Base-by-base conservation (phyloP, 306 rosid genomes). In the Dicorynia guianensis region DNA sequence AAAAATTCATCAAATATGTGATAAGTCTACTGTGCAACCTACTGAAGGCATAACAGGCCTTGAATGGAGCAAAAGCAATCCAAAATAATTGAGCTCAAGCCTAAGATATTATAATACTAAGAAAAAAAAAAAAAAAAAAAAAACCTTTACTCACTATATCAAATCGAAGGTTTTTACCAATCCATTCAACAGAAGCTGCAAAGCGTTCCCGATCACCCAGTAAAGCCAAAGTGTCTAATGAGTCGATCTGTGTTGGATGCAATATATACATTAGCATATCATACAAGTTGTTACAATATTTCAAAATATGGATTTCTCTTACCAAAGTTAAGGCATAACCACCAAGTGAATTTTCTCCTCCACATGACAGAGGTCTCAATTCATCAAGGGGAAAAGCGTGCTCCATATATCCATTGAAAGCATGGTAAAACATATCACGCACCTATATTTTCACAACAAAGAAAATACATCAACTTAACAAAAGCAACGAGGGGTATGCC, bases 291-390 rank as follows among this genome's bases (percentile, higher is more conserved):
- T 20, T 38, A 53, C 36, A 3, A 25, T 53, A 42, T 18, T 54
- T 19, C 14, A 55, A 67, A 61, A 20, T 13, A 33, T 55, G 50
- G 64, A 47, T n/a, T 72, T 64, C 13, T 49, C 85, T 69, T 83
- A 87, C 98, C 90, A 94, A 79, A 57, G 98, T 94, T 77, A 94
- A 87, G 74, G 98, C 97, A 71, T 94, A 94, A 66, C 98, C 97
- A 25, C 98, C 97, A 3, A 94, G 94, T 0, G 96, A 80, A 75
- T 94, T 95, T 75, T 94, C 89, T 14, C 98, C 98, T 11, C 72
- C 85, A 77, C 98, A 94, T 2, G 97, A 92, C 4, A 78, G 76
- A 70, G 98, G 98, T 52, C 81, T 86, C 81, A 94, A 85, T 82
- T 94, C 98, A 71, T 94, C 98, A 19, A 83, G 93, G 14, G 98